Conservation (phyloP, 345 rosid genomes). For the Heritiera fomes region DNA sequence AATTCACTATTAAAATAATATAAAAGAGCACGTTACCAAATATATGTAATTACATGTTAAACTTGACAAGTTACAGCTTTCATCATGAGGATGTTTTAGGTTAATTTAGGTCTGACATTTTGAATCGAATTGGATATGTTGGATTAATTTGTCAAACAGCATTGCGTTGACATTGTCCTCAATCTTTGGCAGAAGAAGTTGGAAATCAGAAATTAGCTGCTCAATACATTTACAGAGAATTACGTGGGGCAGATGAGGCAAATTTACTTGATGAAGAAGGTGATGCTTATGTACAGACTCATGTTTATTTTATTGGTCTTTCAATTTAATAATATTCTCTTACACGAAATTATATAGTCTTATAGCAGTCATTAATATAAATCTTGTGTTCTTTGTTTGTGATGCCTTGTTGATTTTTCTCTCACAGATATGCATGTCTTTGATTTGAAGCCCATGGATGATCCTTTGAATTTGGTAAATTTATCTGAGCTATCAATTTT, state of each 20-base stretch:
- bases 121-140: background rate
- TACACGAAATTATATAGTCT: background rate
- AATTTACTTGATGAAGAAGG: conserved; percentile 74
- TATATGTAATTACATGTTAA: background rate
- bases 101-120: conserved; percentile 3
- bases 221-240: conserved; percentile 44
- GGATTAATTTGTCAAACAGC: background rate
- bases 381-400: conserved; percentile 17
- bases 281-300: conserved; percentile 22
- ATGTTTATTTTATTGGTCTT: conserved; percentile 9
- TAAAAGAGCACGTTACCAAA: background rate
- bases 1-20: background rate
- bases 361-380: background rate
- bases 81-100: background rate
- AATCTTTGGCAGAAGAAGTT: conserved; percentile 42
- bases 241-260: conserved; percentile 55
- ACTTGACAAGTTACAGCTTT: background rate
- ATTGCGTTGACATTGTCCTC: background rate
- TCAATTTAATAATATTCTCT: conserved; percentile 17
- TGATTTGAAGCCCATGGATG: conserved; percentile 64
- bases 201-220: conserved; percentile 37
- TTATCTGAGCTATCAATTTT: conserved; percentile 7
- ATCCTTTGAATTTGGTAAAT: conserved; percentile 62
- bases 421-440: conserved; percentile 63
- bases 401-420: conserved; percentile 20